Evolutionary conservation across 176 grass and related monocot species (phyloP).

Genomic region (Musa beccarii): DNA sequence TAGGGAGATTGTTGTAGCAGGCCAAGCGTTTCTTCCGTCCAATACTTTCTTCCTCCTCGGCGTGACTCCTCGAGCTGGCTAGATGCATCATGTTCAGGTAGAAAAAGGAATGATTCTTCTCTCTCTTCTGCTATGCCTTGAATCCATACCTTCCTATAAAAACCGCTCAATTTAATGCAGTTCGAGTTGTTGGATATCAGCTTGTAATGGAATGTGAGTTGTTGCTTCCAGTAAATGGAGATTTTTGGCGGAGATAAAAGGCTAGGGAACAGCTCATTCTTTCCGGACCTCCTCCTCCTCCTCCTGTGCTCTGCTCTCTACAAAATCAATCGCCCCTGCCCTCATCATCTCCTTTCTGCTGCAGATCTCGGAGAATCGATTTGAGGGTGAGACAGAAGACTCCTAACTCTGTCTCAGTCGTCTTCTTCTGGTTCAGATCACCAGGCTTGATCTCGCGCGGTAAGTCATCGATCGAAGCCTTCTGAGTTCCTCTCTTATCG

Average conservation of each 20-base stretch:
- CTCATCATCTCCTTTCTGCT: no score
- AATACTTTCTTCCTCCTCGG: no score
- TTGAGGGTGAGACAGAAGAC: not conserved
- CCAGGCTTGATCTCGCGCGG: no score
- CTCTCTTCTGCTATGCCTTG: no score
- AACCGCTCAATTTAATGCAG: not conserved
- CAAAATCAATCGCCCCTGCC: no score
- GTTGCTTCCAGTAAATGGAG: not conserved
- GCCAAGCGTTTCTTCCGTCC: no score
- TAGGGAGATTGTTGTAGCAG: no score
- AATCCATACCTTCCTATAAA: no score
- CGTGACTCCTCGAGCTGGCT: no score
- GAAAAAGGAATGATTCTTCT: no score
- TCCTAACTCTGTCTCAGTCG: not conserved
- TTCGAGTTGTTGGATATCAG: not conserved
- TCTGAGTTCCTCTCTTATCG: not conserved
- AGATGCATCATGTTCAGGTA: no score
- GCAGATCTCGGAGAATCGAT: not conserved
- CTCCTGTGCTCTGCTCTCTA: not conserved
- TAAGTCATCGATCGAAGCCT: not conserved
- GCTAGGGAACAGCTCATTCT: not conserved
- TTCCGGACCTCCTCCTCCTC: not conserved
- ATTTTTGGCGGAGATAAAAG: not conserved
- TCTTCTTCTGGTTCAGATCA: no score
- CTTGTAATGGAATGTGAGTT: not conserved